These are phyloP conservation scores for Macrophomina phaseolina DNA, from an alignment of 2,329 filamentous ascomycete species.

Conservation along the genomic window DNA sequence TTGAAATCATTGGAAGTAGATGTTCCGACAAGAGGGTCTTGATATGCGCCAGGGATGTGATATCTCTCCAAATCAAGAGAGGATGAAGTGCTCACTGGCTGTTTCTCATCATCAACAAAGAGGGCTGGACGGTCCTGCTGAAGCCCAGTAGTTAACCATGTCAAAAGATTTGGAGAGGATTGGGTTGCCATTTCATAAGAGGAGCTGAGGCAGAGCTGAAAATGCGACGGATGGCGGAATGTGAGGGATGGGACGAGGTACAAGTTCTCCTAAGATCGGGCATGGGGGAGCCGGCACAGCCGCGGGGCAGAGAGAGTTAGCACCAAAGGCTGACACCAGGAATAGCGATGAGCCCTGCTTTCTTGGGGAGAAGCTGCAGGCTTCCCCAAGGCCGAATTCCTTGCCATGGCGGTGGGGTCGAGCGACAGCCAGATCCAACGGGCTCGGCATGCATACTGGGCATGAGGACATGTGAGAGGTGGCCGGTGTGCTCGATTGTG, in stretches of 20 bases:
- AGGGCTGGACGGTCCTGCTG: too few species aligned
- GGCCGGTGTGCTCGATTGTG: background rate
- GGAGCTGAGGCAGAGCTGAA: too few species aligned
- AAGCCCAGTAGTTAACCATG: background rate
- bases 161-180: slow-evolving; percentile 1
- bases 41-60: background rate
- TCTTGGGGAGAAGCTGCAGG: slow-evolving; percentile 15
- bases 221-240: background rate
- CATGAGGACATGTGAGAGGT: slow-evolving; percentile 3
- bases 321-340: background rate
- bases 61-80: slow-evolving; percentile 1
- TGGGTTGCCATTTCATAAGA: background rate
- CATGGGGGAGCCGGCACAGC: slow-evolving; percentile 1
- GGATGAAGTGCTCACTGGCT: background rate
- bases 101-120: too few species aligned
- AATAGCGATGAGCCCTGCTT: slow-evolving; percentile 11
- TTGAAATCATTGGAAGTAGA: background rate
- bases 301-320: background rate
- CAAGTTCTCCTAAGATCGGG: background rate
- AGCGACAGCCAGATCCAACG: slow-evolving; percentile 4
- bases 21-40: background rate
- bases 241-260: background rate
- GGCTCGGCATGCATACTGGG: background rate
- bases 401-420: background rate
- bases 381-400: slow-evolving; percentile 22